Evolutionary conservation across 345 rosid species (phyloP), one percentile per base, ranked within the genome.

Genomic region (Salix koriyanagi): DNA sequence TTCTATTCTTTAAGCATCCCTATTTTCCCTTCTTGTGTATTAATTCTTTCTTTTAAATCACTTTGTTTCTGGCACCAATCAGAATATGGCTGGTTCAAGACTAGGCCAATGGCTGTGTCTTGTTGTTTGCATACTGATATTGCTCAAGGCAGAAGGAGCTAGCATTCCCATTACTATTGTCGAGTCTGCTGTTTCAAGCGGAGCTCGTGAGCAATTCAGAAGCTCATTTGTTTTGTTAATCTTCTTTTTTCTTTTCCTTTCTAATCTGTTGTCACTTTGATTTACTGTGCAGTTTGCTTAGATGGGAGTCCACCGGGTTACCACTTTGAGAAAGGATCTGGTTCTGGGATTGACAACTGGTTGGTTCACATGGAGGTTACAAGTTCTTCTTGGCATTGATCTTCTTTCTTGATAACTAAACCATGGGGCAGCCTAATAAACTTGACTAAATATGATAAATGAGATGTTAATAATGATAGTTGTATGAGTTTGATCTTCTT

Each of bases 221-320:
- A 2, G 15, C 30, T 42, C 7, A 1, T 68, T 28, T 7, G 3
- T 25, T 30, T 39, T 60, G 5, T 5, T 41, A 16, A 39, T 65
- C 12, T 42, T 30, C 8, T 69, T 15, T 39, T 37, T 26, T 69
- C 7, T 2, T 6, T 42, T 2, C 9, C 0, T 13, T 3, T 61
- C 4, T 32, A 16, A 18, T 25, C 19, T 5, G 65, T 37, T 34
- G n/a, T 18, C 30, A 19, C 54, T 54, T 34, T 10, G 52, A 36
- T 32, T 9, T 52, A 36, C 36, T 62, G 26, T 79, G 83, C 87
- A 96, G 98, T 96, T 76, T 96, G 99, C 83, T 87, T 96, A 76
- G 98, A 96, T 83, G 99, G 99, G 3, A 96, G 97, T 76, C 93
- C 97, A 28, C 98, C 97, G 23, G 98, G 94, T 82, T 96, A 94